These are phyloP conservation scores for Wickerhamomyces queroliae DNA, from an alignment of 805 yeast species.

Conservation along the genomic window DNA sequence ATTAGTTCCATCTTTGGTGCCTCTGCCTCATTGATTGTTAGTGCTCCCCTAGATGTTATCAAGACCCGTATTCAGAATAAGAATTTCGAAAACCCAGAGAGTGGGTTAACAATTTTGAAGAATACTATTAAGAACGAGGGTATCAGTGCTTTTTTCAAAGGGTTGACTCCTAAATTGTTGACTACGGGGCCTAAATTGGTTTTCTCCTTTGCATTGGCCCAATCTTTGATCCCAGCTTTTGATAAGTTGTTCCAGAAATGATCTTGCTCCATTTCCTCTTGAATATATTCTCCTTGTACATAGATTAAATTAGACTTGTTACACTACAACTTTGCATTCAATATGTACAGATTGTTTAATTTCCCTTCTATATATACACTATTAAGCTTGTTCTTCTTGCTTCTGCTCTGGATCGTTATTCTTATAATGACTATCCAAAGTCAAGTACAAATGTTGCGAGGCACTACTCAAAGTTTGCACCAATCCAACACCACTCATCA, in stretches of 20 bases:
- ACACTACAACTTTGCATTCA: neutral
- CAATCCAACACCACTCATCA: constrained; percentile 85
- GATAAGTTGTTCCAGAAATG: constrained; percentile 52
- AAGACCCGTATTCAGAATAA: constrained; percentile 98
- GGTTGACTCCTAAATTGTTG: constrained; percentile 90
- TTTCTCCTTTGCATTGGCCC: constrained; percentile 97
- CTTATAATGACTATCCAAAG: constrained; percentile 59
- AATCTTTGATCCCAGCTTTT: constrained; percentile 92
- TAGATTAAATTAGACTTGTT: constrained; percentile 2
- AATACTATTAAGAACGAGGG: constrained; percentile 94
- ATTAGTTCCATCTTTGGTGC: constrained; percentile 95
- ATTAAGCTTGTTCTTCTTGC: neutral
- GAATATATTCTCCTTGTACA: constrained; percentile 3
- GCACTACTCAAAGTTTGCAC: constrained; percentile 73
- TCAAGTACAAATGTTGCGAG: constrained; percentile 63
- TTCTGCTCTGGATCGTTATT: constrained; percentile 24
- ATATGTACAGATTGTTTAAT: neutral
- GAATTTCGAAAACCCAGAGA: constrained; percentile 92
- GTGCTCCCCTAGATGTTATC: constrained; percentile 97
- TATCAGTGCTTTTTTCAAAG: constrained; percentile 85
- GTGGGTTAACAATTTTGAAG: constrained; percentile 87
- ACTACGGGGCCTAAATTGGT: constrained; percentile 98
- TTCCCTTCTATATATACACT: neutral
- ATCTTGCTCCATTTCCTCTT: neutral
- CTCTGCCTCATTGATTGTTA: constrained; percentile 89